phyloP scores from a whole-genome alignment of 2,329 filamentous ascomycete genomes.

The Fusarium piperis region DNA sequence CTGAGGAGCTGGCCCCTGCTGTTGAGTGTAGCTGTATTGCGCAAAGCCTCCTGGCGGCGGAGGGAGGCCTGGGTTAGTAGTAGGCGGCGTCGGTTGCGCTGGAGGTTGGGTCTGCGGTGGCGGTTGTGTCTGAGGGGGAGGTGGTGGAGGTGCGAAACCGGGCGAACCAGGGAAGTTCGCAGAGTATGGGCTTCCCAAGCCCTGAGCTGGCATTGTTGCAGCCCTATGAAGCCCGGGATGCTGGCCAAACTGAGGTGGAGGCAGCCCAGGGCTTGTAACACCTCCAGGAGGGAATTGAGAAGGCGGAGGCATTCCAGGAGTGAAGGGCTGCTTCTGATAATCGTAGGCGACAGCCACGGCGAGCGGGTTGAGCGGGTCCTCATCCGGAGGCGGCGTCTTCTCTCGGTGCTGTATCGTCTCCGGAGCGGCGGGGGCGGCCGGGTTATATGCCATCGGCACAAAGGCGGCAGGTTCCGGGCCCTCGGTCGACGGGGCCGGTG shows the following conservation, averaged over 20 bases:
- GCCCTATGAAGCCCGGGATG: conserved; percentile 60
- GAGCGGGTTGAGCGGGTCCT: conserved; percentile 67
- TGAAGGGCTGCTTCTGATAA: conserved; percentile 62
- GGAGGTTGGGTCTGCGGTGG: conserved; percentile 44
- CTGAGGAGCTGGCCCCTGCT: conserved; percentile 35
- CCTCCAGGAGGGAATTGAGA: conserved; percentile 56
- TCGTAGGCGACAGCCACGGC: conserved; percentile 67
- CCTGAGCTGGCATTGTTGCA: conserved; percentile 59
- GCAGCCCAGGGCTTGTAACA: conserved; percentile 53
- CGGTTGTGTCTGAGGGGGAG: conserved; percentile 43
- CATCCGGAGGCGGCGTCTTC: conserved; percentile 81
- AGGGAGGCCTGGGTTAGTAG: conserved; percentile 50
- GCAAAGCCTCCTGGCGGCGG: conserved; percentile 65
- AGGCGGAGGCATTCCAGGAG: conserved; percentile 60
- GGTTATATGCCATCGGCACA: conserved; percentile 78
- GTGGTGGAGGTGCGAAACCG: conserved; percentile 51
- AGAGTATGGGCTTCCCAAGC: conserved; percentile 56
- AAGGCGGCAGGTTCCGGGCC: conserved; percentile 52
- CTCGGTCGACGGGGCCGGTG: conserved; percentile 31
- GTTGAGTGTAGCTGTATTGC: conserved; percentile 59
- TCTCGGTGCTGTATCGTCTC: conserved; percentile 78
- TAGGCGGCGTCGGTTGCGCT: conserved; percentile 46
- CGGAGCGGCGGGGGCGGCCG: conserved; percentile 78
- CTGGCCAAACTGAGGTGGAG: conserved; percentile 56
- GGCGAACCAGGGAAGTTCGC: conserved; percentile 57